Conservation (phyloP, 2,329 filamentous ascomycete species). For the Sporothrix curviconia region DNA sequence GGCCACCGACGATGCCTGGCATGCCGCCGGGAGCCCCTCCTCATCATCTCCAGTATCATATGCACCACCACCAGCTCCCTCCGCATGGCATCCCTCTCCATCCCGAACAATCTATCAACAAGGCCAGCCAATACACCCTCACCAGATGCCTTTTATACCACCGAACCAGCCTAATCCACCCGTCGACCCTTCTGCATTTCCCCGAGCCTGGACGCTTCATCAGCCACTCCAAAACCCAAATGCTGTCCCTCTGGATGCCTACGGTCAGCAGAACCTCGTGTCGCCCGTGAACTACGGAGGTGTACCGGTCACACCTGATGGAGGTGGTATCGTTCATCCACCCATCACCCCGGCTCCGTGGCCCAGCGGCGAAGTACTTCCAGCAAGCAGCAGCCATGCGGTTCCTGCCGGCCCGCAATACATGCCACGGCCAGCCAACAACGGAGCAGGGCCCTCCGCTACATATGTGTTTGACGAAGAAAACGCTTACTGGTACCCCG, state of each 20-base stretch:
- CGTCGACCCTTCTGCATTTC: neutral
- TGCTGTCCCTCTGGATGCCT: neutral
- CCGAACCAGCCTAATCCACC: neutral
- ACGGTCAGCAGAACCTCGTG: neutral
- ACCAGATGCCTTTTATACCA: neutral
- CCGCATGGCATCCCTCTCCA: neutral
- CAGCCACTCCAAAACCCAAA: neutral
- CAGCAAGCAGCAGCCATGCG: neutral
- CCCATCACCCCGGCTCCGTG: neutral
- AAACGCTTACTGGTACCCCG: constrained; percentile 43
- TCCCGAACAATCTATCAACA: neutral
- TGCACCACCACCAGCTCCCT: constrained; percentile 2
- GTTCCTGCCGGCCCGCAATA: neutral
- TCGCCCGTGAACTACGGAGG: neutral
- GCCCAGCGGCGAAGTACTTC: neutral
- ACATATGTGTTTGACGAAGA: constrained; percentile 20
- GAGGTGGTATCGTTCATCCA: neutral
- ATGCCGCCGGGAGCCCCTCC: neutral
- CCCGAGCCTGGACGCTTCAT: neutral
- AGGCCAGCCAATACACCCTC: neutral
- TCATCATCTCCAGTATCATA: constrained; percentile 1
- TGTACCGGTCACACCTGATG: neutral
- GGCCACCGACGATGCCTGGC: constrained; percentile 32
- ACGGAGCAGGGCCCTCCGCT: neutral
- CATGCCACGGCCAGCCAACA: neutral